These are phyloP conservation scores for Mycena capillaripes DNA, from an alignment of 768 basidiomycete genomes.

Conservation along the genomic window DNA sequence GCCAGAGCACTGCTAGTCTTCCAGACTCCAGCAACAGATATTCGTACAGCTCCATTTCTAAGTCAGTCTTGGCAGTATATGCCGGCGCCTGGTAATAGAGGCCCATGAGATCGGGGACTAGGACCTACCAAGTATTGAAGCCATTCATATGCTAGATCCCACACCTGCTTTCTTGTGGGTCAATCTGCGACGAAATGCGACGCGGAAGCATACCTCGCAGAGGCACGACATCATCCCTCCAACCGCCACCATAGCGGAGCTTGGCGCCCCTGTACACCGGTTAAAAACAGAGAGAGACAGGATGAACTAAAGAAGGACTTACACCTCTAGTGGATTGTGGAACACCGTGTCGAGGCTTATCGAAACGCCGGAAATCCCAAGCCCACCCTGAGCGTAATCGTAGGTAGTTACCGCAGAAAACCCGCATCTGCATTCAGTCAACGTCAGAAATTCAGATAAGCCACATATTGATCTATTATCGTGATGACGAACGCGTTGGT, in stretches of 20 bases:
- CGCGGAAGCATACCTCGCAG: slow-evolving; percentile 52
- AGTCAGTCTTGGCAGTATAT: too few species aligned
- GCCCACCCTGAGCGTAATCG: slow-evolving; percentile 48
- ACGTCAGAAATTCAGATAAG: background rate
- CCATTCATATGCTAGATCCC: slow-evolving; percentile 30
- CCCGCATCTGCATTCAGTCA: slow-evolving; percentile 52
- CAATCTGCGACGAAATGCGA: background rate
- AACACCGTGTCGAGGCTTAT: slow-evolving; percentile 61
- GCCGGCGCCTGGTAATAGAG: too few species aligned
- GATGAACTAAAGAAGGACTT: slow-evolving; percentile 32
- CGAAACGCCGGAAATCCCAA: slow-evolving; percentile 54
- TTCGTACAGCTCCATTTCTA: too few species aligned
- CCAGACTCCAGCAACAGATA: too few species aligned
- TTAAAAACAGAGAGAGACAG: background rate
- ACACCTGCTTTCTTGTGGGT: slow-evolving; percentile 15
- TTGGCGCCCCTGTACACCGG: slow-evolving; percentile 53
- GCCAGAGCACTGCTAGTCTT: too few species aligned
- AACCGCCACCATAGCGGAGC: slow-evolving; percentile 46
- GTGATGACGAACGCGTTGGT: slow-evolving; percentile 58
- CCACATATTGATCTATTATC: slow-evolving; percentile 62
- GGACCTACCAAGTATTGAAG: too few species aligned
- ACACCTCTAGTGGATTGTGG: slow-evolving; percentile 58
- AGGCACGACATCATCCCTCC: slow-evolving; percentile 49
- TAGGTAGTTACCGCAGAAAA: slow-evolving; percentile 53
- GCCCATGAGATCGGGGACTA: too few species aligned